Base-by-base conservation (phyloP, 495 filamentous ascomycete species). In the Parmelia sp. region DNA sequence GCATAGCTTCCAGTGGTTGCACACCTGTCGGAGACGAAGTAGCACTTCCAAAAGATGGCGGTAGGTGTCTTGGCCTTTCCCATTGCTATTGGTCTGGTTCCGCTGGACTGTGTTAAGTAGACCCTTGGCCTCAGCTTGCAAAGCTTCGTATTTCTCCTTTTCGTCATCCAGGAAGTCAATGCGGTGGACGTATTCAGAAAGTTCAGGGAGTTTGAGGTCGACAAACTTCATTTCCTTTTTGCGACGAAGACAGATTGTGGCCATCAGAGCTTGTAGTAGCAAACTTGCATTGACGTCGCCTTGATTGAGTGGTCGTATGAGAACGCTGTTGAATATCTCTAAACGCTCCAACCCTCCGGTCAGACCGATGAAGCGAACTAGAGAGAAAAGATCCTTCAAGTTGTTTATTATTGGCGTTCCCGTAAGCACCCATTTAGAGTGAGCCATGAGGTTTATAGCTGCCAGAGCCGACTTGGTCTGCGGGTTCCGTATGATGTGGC, bases 201-300 rank as follows among this genome's bases (percentile, higher is more conserved):
- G 83, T 14, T 85, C 76, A 1, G 92, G 92, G 1, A 96, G 81
- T 58, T 86, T 86, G 17, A 96, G 76, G 67, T 97, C 90, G 53
- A 97, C 80, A 65, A 96, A 96, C 14, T 81, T 81, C 92, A 96
- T 96, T 61, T 92, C 87, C 74, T 97, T 97, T 67, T 86, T 86
- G 33, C 92, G 84, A 44, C 92, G 83, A 29, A 97, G 79, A 69
- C 90, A 96, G 35, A 96, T 82, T n/a, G 88, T 89, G 10, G 77
- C 79, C 84, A 95, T 94, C 53, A 96, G 77, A 3, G 85, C 81
- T 69, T 92, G 89, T 19, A 96, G 79, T 23, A 95, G 74, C 23
- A 80, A 71, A 49, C 83, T 86, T 27, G 87, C 86, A 44, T 80
- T 76, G 15, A 77, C 74, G 23, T 86, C 79, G 8, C 85, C 88